Percentiles rank a stretch among this genome's conserved stretches.
These are phyloP conservation scores for Naegleria fowleri DNA, from an alignment of 208 protist genomes.

Conservation along the genomic window DNA sequence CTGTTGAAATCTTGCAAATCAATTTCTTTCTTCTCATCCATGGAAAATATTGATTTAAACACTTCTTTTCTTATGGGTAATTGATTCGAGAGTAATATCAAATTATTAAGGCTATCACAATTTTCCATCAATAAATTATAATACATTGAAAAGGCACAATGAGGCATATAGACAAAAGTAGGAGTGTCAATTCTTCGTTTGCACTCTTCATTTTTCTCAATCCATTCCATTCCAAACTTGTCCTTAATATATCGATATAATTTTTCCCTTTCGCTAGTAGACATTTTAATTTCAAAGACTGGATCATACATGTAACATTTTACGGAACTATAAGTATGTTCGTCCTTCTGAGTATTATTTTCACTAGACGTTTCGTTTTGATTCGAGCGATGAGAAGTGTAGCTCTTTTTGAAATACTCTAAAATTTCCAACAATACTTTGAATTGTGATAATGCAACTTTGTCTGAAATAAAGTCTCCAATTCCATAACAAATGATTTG, in stretches of 20 bases:
- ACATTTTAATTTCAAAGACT: not conserved
- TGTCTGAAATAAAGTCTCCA: not conserved
- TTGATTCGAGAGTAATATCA: not conserved
- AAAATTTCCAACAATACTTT: not conserved
- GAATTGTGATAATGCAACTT: not conserved
- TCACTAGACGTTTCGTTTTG: not conserved
- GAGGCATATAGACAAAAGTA: slow-evolving; percentile 1
- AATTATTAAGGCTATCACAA: not conserved
- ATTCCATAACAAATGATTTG: not conserved
- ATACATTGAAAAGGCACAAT: slow-evolving; percentile 6
- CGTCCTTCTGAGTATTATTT: no score
- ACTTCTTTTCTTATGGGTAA: not conserved
- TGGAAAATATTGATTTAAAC: not conserved
- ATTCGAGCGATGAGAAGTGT: not conserved
- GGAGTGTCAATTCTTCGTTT: not conserved
- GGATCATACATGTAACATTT: not conserved
- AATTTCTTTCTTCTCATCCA: not conserved
- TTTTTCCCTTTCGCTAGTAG: not conserved
- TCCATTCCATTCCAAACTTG: not conserved
- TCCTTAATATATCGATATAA: not conserved
- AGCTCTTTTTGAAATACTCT: not conserved
- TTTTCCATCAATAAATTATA: not conserved
- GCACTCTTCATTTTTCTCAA: not conserved
- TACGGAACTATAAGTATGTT: not conserved
- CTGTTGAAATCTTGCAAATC: not conserved